Evolutionary conservation across 768 basidiomycete genomes (phyloP).

Genomic region (Kwoniella sp.): DNA sequence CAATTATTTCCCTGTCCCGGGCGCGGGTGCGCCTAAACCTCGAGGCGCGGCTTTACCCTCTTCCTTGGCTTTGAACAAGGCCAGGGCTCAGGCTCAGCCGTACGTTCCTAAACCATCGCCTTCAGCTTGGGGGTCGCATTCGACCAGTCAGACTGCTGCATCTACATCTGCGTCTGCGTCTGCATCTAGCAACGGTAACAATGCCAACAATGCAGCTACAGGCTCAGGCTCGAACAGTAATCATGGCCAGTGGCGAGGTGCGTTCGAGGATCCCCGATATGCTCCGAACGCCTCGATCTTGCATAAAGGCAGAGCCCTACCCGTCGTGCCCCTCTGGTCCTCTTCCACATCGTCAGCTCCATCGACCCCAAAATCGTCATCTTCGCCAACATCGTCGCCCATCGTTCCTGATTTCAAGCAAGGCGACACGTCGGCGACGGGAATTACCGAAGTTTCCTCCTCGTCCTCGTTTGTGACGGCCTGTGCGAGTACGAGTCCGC

Average conservation of each 20-base stretch:
- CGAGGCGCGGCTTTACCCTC: conserved; percentile 2
- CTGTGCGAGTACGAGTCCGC: no score
- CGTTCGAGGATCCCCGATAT: conserved; percentile 18
- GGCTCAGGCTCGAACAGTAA: not conserved
- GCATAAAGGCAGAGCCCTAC: conserved; percentile 26
- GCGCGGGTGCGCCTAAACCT: conserved; percentile 17
- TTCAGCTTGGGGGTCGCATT: not conserved
- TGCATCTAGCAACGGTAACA: not conserved
- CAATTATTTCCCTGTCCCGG: conserved; percentile 19
- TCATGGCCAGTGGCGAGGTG: conserved; percentile 3
- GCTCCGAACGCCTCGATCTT: conserved; percentile 10
- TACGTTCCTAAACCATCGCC: not conserved
- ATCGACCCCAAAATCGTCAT: not conserved
- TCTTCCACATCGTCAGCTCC: not conserved
- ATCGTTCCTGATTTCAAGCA: not conserved
- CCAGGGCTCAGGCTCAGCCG: not conserved
- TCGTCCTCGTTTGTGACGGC: no score
- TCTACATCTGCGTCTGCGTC: no score
- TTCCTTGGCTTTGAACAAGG: not conserved
- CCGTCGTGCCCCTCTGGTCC: conserved; percentile 17
- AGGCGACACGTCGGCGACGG: not conserved
- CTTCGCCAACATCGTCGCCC: not conserved
- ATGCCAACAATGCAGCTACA: no score
- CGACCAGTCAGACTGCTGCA: not conserved
- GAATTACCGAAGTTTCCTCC: no score